These are phyloP conservation scores for Bipolaris bicolor DNA, from an alignment of 2,329 filamentous ascomycete genomes.

Conservation along the genomic window DNA sequence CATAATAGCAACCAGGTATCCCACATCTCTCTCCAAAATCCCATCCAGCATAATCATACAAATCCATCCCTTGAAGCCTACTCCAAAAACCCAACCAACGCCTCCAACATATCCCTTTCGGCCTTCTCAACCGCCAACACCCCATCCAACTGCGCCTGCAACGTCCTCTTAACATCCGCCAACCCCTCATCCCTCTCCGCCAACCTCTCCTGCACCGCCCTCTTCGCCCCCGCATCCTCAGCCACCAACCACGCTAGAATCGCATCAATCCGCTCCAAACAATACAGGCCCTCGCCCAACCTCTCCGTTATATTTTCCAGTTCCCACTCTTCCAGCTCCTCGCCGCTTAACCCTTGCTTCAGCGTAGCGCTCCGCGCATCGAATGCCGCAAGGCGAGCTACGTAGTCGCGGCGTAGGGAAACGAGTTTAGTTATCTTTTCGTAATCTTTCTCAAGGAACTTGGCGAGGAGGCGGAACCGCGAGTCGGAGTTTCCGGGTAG, in stretches of 20 bases:
- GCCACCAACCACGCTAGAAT: constrained; percentile 89
- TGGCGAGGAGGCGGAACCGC: constrained; percentile 84
- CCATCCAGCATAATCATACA: background rate
- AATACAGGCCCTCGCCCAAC: constrained; percentile 84
- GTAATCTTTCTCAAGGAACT: constrained; percentile 95
- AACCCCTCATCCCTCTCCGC: constrained; percentile 72
- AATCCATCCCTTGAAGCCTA: too few relatives aligned
- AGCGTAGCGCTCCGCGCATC: constrained; percentile 68
- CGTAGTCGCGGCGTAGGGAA: constrained; percentile 73
- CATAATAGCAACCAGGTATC: background rate
- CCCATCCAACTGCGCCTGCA: constrained; percentile 71
- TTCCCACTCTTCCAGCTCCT: constrained; percentile 66
- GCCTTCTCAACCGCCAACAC: constrained; percentile 59
- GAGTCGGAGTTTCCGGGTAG: constrained; percentile 78
- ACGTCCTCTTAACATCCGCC: constrained; percentile 66
- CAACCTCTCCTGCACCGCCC: constrained; percentile 67
- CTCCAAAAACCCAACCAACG: constrained; percentile 53
- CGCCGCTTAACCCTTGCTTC: constrained; percentile 59
- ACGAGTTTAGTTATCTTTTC: constrained; percentile 80
- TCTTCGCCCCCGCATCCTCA: constrained; percentile 79
- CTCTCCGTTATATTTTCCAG: constrained; percentile 76
- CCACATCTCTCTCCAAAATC: background rate
- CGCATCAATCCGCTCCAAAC: constrained; percentile 81
- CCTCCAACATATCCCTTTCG: constrained; percentile 70
- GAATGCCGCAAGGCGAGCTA: constrained; percentile 64